A percentile compares a stretch with the other conserved stretches of the same genome.
These are phyloP conservation scores for Neurospora crassa DNA, from an alignment of 2,329 filamentous ascomycete genomes.

Conservation along the genomic window DNA sequence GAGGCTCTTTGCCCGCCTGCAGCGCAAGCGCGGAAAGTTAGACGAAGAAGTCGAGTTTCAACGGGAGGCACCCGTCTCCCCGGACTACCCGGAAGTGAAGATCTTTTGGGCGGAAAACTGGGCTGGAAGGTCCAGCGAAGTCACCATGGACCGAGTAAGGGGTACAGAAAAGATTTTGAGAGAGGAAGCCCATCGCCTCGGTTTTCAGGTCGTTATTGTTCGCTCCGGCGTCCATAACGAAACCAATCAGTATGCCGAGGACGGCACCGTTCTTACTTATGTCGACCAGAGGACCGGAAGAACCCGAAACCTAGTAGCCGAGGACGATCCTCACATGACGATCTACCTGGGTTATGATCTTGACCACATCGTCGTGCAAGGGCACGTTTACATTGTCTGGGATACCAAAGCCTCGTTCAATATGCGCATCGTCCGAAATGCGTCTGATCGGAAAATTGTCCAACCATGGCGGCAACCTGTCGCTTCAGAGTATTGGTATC, in stretches of 20 bases:
- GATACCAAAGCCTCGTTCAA: accelerated
- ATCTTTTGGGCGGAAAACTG: neutral
- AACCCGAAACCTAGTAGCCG: accelerated
- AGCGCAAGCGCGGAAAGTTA: no score
- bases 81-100: accelerated
- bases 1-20: no score
- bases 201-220: accelerated
- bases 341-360: no score
- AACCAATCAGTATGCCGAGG: neutral
- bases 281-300: neutral
- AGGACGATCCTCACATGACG: neutral
- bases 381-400: no score
- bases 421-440: no score
- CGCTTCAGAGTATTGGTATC: no score
- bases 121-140: no score
- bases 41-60: neutral
- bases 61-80: neutral
- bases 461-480: no score
- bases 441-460: no score
- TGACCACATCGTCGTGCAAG: accelerated
- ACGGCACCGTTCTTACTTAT: neutral
- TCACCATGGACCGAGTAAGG: neutral
- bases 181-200: accelerated
- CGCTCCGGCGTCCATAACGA: neutral
- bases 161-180: neutral